A percentile compares a stretch with the other conserved stretches of the same genome.
phyloP scores from a whole-genome alignment of 2,329 filamentous ascomycete genomes.

The Penicillium sp. region DNA sequence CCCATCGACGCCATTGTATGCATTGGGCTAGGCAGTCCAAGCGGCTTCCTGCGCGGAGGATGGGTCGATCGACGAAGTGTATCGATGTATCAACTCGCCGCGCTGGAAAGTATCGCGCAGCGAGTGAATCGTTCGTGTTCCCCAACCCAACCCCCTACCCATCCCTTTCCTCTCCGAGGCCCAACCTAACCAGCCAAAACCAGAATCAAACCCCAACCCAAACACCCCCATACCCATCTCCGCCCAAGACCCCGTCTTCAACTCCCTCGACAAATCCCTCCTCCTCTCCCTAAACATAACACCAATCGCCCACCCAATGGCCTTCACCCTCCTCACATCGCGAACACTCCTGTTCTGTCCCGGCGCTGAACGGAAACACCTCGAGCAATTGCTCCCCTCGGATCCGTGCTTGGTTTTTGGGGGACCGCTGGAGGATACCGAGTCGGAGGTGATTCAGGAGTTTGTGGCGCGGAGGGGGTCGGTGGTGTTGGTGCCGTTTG shows the following conservation, averaged over 20 bases:
- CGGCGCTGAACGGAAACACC: slow-evolving; percentile 55
- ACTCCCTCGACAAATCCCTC: slow-evolving; percentile 41
- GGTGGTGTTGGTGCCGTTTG: slow-evolving; percentile 33
- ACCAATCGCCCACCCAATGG: slow-evolving; percentile 53
- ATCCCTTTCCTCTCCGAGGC: neutral
- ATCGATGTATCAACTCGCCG: slow-evolving; percentile 46
- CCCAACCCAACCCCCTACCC: neutral
- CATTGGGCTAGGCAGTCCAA: slow-evolving; percentile 45
- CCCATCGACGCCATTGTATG: slow-evolving; percentile 38
- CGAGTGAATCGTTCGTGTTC: slow-evolving; percentile 27
- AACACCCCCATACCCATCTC: slow-evolving; percentile 43
- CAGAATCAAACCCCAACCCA: neutral
- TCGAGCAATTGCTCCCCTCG: slow-evolving; percentile 54
- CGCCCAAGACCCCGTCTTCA: slow-evolving; percentile 58
- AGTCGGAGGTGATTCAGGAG: slow-evolving; percentile 24
- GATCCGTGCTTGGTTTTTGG: slow-evolving; percentile 61
- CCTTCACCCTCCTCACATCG: slow-evolving; percentile 53
- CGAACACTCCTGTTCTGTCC: slow-evolving; percentile 63
- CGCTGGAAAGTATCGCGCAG: slow-evolving; percentile 35
- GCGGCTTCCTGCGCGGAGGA: slow-evolving; percentile 45
- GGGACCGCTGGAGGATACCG: slow-evolving; percentile 43
- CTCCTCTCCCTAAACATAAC: slow-evolving; percentile 39
- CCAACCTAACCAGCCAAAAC: too few species aligned
- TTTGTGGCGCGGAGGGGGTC: slow-evolving; percentile 29
- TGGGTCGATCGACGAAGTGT: slow-evolving; percentile 46